Percentiles rank a stretch among this genome's conserved stretches.
These are phyloP conservation scores for Aspergillus bertholletiae DNA, from an alignment of 495 filamentous ascomycete genomes.

Conservation along the genomic window DNA sequence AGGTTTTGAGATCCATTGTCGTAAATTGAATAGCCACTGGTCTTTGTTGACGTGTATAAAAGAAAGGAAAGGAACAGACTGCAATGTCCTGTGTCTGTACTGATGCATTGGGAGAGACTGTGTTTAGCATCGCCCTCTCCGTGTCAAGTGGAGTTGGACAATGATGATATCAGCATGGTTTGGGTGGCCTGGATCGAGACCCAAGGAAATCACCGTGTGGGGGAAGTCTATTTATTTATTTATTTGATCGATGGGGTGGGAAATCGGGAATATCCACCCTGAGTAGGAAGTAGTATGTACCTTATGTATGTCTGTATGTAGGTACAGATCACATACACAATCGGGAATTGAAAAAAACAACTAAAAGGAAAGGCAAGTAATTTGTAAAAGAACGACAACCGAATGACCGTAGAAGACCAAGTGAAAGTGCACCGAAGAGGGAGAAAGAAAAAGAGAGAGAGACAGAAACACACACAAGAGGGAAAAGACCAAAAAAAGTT, in stretches of 20 bases:
- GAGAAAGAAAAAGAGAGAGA: too few relatives aligned
- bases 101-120: not conserved
- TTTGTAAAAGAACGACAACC: too few relatives aligned
- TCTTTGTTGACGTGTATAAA: conserved; percentile 1
- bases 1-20: conserved; percentile 1
- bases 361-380: too few relatives aligned
- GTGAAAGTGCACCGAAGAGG: too few relatives aligned
- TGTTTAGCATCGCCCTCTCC: not conserved
- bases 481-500: too few relatives aligned
- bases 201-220: not conserved
- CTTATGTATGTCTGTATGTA: too few relatives aligned
- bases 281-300: too few relatives aligned
- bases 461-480: too few relatives aligned
- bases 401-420: too few relatives aligned
- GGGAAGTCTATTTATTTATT: not conserved
- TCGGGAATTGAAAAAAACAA: too few relatives aligned
- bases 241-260: not conserved
- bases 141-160: not conserved
- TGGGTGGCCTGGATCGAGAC: not conserved
- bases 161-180: not conserved
- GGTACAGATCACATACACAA: too few relatives aligned
- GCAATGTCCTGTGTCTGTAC: not conserved
- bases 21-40: not conserved
- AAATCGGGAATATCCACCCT: too few relatives aligned
- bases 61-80: not conserved